A percentile compares a stretch with the other conserved stretches of the same genome.
Evolutionary conservation across 805 yeast genomes (phyloP).

Genomic region (Saturnispora halmiae): DNA sequence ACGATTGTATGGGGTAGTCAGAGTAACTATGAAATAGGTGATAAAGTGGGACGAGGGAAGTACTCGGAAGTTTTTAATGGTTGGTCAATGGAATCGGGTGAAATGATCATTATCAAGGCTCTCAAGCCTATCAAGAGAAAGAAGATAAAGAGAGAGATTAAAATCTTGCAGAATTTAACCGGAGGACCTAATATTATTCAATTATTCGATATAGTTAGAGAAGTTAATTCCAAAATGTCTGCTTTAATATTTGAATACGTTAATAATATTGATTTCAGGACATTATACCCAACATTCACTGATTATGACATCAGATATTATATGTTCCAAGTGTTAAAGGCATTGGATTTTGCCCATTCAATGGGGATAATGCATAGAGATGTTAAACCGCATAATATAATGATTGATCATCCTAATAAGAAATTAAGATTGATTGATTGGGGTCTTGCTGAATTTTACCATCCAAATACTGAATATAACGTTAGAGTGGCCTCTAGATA

Average conservation of each 20-base stretch:
- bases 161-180: slow-evolving; percentile 73
- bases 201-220: slow-evolving; percentile 72
- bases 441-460: slow-evolving; percentile 94
- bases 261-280: slow-evolving; percentile 73
- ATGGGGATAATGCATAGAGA: slow-evolving; percentile 96
- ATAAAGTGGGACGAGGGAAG: slow-evolving; percentile 86
- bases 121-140: slow-evolving; percentile 88
- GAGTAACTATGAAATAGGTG: slow-evolving; percentile 52
- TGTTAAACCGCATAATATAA: slow-evolving; percentile 91
- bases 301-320: slow-evolving; percentile 73
- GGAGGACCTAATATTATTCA: slow-evolving; percentile 79
- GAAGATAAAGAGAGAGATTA: slow-evolving; percentile 84
- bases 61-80: slow-evolving; percentile 95
- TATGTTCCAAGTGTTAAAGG: slow-evolving; percentile 70
- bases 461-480: slow-evolving; percentile 79
- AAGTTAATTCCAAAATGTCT: slow-evolving; percentile 72
- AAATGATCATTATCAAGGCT: slow-evolving; percentile 74
- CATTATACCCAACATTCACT: slow-evolving; percentile 69
- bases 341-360: slow-evolving; percentile 83
- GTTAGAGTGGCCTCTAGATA: slow-evolving; percentile 91
- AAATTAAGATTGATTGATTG: slow-evolving; percentile 80
- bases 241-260: slow-evolving; percentile 82
- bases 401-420: slow-evolving; percentile 76
- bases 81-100: slow-evolving; percentile 52
- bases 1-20: slow-evolving; percentile 54